These are phyloP conservation scores for Bruguiera sexangula DNA, from an alignment of 345 rosid genomes.

Conservation along the genomic window DNA sequence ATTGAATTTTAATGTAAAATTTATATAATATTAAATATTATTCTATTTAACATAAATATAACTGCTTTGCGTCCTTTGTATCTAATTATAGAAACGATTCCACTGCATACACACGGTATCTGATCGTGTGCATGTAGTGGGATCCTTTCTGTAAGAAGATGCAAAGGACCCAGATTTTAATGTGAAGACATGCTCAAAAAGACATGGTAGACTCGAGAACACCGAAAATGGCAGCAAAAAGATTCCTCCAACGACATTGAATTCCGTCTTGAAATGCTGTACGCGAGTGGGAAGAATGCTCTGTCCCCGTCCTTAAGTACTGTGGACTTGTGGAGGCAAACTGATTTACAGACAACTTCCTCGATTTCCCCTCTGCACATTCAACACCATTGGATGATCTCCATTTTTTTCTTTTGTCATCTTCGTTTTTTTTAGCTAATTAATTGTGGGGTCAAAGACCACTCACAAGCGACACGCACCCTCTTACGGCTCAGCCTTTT, in stretches of 20 bases:
- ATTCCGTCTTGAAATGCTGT: conserved; percentile 15
- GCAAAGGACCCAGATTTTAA: conserved; percentile 6
- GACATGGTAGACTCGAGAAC: background rate
- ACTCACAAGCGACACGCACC: background rate
- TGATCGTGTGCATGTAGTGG: too few species aligned
- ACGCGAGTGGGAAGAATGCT: too few species aligned
- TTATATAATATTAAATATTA: too few species aligned
- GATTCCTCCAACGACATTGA: conserved; percentile 21
- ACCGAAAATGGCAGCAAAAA: conserved; percentile 17
- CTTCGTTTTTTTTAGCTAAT: conserved; percentile 1
- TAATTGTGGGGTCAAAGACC: conserved; percentile 28
- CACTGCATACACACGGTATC: too few species aligned
- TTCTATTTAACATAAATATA: too few species aligned
- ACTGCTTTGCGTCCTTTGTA: too few species aligned
- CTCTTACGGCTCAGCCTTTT: conserved; percentile 35
- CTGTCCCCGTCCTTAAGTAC: background rate
- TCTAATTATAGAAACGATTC: too few species aligned
- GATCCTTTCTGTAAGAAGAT: too few species aligned
- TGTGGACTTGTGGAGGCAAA: background rate
- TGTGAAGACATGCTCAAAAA: conserved; percentile 11
- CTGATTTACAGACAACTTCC: background rate
- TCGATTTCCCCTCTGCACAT: background rate
- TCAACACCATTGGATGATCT: background rate
- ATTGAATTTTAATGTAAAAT: too few species aligned
- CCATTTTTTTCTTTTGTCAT: background rate